Percentiles rank a stretch among this genome's conserved stretches.
Evolutionary conservation across 768 basidiomycete species (phyloP).

Genomic region (Auricularia heimuer): DNA sequence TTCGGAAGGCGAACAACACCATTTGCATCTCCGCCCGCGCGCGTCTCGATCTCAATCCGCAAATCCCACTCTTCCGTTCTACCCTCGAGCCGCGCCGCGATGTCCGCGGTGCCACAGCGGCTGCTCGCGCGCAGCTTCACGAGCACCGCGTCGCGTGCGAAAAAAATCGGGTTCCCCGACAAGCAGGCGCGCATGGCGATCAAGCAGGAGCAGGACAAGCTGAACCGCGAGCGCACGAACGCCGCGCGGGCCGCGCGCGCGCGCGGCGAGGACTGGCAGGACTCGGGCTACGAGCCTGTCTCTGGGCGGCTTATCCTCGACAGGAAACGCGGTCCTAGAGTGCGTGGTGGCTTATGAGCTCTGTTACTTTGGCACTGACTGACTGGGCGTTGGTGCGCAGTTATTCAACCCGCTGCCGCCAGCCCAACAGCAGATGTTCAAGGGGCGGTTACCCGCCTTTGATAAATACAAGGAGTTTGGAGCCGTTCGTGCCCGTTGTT

Average conservation of each 20-base stretch:
- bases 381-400: not conserved
- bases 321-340: not conserved
- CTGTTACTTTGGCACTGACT: not conserved
- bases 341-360: not conserved
- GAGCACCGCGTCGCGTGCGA: not conserved
- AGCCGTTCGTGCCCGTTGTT: not conserved
- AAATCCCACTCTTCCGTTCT: too few species aligned
- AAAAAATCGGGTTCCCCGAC: not conserved
- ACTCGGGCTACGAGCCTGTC: not conserved
- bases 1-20: too few species aligned
- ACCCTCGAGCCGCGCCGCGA: too few species aligned
- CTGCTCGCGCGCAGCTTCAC: not conserved
- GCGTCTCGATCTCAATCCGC: too few species aligned
- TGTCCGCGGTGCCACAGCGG: too few species aligned
- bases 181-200: not conserved
- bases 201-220: not conserved
- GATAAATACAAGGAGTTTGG: not conserved
- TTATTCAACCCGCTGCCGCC: not conserved
- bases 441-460: not conserved
- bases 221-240: not conserved
- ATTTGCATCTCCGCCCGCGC: too few species aligned
- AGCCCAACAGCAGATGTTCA: not conserved
- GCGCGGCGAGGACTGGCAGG: not conserved
- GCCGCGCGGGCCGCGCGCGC: not conserved
- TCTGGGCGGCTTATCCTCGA: not conserved